A percentile compares a stretch with the other conserved stretches of the same genome.
These are phyloP conservation scores for Hypoxylon rickii DNA, from an alignment of 495 filamentous ascomycete genomes.

Conservation along the genomic window DNA sequence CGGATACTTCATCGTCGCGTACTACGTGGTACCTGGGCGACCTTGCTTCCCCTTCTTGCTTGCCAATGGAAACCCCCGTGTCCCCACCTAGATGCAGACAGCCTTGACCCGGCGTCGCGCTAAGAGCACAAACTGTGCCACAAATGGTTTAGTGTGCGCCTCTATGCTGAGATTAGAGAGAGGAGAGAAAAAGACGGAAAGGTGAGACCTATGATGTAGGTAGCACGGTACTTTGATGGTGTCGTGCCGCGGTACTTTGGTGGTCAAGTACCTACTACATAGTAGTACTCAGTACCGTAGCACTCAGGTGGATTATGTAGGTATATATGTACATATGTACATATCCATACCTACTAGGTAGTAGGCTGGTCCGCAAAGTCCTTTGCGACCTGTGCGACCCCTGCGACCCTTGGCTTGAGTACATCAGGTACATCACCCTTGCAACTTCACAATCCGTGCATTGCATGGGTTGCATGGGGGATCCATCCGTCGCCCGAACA, in stretches of 20 bases:
- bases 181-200: conserved; percentile 1
- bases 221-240: too few species aligned
- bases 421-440: neutral
- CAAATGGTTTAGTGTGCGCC: conserved; percentile 3
- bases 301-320: conserved; percentile 26
- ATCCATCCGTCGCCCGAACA: conserved; percentile 33
- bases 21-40: too few species aligned
- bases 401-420: too few species aligned
- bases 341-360: too few species aligned
- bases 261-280: neutral
- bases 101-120: conserved; percentile 25
- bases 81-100: conserved; percentile 28
- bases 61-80: conserved; percentile 31
- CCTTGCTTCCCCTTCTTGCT: conserved; percentile 23
- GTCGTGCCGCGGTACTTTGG: too few species aligned
- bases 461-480: conserved; percentile 21
- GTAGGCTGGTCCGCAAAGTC: too few species aligned
- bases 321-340: conserved; percentile 8
- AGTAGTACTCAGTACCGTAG: conserved; percentile 3
- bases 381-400: conserved; percentile 22
- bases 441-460: conserved; percentile 18
- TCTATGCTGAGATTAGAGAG: conserved; percentile 3
- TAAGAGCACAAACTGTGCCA: conserved; percentile 20
- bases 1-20: conserved; percentile 19
- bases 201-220: too few species aligned